Evolutionary conservation across 495 filamentous ascomycete genomes (phyloP).

Genomic region (Hypoxylon subgilvum): DNA sequence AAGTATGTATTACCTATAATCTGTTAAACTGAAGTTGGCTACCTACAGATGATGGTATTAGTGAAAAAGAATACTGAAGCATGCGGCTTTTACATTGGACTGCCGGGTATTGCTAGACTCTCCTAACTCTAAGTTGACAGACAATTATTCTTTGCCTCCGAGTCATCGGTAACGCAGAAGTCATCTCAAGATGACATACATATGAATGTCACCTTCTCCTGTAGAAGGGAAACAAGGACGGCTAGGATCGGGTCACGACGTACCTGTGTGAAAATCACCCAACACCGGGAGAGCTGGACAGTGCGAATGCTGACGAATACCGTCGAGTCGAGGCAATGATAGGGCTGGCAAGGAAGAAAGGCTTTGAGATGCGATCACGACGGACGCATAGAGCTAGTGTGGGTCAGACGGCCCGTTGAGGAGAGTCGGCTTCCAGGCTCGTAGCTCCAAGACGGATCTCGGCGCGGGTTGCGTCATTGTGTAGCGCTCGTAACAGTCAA

Average conservation of each 20-base stretch:
- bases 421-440: slow-evolving; percentile 25
- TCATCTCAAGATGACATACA: neutral
- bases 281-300: neutral
- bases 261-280: neutral
- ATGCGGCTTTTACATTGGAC: neutral
- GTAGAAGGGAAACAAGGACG: neutral
- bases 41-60: neutral
- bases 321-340: slow-evolving; percentile 1
- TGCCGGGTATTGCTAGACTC: neutral
- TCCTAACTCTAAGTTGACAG: neutral
- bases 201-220: neutral
- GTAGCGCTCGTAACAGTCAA: slow-evolving; percentile 1
- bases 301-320: neutral
- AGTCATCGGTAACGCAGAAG: neutral
- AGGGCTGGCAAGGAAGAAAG: slow-evolving; percentile 1
- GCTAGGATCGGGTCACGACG: neutral
- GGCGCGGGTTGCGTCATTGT: slow-evolving; percentile 27
- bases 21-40: neutral
- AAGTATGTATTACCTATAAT: slow-evolving; percentile 7
- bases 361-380: neutral
- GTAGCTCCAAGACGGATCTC: slow-evolving; percentile 23
- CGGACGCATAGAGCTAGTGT: slow-evolving; percentile 18
- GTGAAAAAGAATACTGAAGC: neutral
- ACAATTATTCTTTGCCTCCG: neutral
- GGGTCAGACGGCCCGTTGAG: slow-evolving; percentile 34